A percentile compares a stretch with the other conserved stretches of the same genome.
Evolutionary conservation across 208 protist genomes (phyloP).

Genomic region (Leishmania tropica): DNA sequence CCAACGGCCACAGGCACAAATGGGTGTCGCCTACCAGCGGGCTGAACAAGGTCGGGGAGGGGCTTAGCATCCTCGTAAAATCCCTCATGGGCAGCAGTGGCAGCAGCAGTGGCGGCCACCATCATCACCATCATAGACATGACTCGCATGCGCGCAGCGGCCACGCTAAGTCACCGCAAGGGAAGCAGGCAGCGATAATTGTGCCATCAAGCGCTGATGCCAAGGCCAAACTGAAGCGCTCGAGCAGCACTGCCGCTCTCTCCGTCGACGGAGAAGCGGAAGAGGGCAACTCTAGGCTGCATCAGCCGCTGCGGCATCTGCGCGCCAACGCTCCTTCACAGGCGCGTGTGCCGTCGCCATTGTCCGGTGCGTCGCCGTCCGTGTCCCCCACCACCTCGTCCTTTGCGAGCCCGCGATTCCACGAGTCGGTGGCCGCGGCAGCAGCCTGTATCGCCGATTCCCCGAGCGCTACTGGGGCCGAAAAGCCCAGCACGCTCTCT

Average conservation of each 20-base stretch:
- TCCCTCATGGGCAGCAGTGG: conserved; percentile 25
- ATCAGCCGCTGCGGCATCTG: not conserved
- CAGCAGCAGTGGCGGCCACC: not conserved
- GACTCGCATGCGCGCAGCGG: not conserved
- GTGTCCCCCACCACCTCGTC: conserved; percentile 19
- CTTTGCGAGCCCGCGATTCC: conserved; percentile 14
- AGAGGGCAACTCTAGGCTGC: not conserved
- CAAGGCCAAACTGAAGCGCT: conserved; percentile 5
- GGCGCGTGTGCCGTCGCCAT: conserved; percentile 6
- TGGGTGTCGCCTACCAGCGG: conserved; percentile 15
- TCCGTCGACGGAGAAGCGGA: not conserved
- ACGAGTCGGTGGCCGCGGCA: not conserved
- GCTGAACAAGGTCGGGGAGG: conserved; percentile 25
- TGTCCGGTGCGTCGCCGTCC: conserved; percentile 14
- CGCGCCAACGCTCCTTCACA: not conserved
- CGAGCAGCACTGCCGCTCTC: not conserved
- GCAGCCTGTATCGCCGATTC: not conserved
- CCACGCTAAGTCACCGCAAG: not conserved
- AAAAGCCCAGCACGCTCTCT: conserved; percentile 3
- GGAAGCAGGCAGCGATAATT: conserved; percentile 1
- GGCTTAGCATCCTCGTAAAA: conserved; percentile 37
- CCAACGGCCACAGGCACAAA: conserved; percentile 11
- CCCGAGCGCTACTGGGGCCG: not conserved
- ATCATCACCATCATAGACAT: conserved; percentile 1
- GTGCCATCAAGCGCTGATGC: conserved; percentile 4